Evolutionary conservation across 768 basidiomycete genomes (phyloP).

Genomic region (Agrocybe chaxingu): DNA sequence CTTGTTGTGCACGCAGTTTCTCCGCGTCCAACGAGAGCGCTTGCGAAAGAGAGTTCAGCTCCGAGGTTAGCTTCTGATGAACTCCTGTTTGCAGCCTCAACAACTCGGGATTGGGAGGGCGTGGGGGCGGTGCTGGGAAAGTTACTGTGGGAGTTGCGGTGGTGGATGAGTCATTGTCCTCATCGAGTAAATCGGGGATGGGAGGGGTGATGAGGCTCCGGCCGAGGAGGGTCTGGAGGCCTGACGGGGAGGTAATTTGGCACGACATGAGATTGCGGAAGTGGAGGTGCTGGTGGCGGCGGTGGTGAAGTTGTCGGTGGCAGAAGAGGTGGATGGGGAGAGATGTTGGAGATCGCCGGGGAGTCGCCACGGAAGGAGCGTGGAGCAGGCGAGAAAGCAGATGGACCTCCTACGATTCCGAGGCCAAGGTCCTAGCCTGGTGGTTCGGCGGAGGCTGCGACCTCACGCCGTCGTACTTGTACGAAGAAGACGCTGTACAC

Average conservation of each 20-base stretch:
- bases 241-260: constrained; percentile 14
- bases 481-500: constrained; percentile 79
- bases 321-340: constrained; percentile 9
- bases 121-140: constrained; percentile 45
- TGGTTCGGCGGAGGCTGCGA: constrained; percentile 99
- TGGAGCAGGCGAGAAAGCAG: constrained; percentile 4
- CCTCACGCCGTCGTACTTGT: constrained; percentile 91
- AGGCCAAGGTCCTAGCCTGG: constrained; percentile 75
- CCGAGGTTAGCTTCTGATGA: constrained; percentile 68
- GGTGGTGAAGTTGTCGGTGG: constrained; percentile 11
- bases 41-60: constrained; percentile 68
- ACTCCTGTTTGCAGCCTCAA: constrained; percentile 76
- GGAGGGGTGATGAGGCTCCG: constrained; percentile 20
- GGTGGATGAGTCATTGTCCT: constrained; percentile 37
- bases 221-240: constrained; percentile 3
- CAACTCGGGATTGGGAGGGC: constrained; percentile 88
- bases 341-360: constrained; percentile 1
- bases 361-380: background rate
- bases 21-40: constrained; percentile 65
- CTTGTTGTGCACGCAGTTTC: constrained; percentile 74
- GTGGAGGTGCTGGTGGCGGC: constrained; percentile 9
- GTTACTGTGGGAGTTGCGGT: constrained; percentile 9
- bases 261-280: constrained; percentile 10
- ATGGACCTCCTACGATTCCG: background rate
- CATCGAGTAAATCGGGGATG: constrained; percentile 62